These are phyloP conservation scores for Neophaeococcomyces mojaviensis DNA, from an alignment of 2,329 filamentous ascomycete species.

Conservation along the genomic window DNA sequence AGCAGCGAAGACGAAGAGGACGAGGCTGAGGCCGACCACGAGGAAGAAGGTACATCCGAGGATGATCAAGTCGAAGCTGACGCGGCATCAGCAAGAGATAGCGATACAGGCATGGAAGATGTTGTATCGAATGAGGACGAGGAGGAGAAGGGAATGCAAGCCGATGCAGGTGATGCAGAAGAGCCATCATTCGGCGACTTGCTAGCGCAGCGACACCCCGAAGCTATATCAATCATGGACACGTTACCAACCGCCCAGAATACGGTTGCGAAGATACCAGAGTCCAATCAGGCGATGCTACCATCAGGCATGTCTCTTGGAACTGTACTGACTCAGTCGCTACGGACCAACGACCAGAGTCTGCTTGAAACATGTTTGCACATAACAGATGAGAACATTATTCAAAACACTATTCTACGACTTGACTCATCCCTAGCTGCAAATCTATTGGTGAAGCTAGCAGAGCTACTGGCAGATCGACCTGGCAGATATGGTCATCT, in stretches of 20 bases:
- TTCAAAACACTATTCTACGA: conserved; percentile 82
- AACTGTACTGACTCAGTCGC: conserved; percentile 86
- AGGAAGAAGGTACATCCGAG: conserved; percentile 17
- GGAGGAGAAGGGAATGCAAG: conserved; percentile 33
- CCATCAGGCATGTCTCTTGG: conserved; percentile 74
- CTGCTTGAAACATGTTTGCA: conserved; percentile 90
- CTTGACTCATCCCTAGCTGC: conserved; percentile 79
- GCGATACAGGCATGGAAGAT: conserved; percentile 22
- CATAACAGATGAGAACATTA: conserved; percentile 64
- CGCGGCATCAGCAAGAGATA: conserved; percentile 12
- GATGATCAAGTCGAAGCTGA: conserved; percentile 11
- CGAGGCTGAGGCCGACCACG: conserved; percentile 22
- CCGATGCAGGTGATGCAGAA: conserved; percentile 23
- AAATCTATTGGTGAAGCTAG: conserved; percentile 70
- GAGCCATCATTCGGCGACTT: conserved; percentile 82
- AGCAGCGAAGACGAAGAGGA: conserved; percentile 37
- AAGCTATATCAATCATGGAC: conserved; percentile 32
- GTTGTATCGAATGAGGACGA: conserved; percentile 24
- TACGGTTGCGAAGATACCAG: conserved; percentile 30
- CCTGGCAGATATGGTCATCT: conserved; percentile 84
- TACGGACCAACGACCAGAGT: conserved; percentile 82
- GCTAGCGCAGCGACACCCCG: conserved; percentile 54
- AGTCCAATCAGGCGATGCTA: conserved; percentile 41
- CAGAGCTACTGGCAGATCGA: conserved; percentile 75
- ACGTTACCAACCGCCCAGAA: conserved; percentile 40